phyloP scores from a whole-genome alignment of 2,329 filamentous ascomycete genomes.

The Eurotiales sp. region DNA sequence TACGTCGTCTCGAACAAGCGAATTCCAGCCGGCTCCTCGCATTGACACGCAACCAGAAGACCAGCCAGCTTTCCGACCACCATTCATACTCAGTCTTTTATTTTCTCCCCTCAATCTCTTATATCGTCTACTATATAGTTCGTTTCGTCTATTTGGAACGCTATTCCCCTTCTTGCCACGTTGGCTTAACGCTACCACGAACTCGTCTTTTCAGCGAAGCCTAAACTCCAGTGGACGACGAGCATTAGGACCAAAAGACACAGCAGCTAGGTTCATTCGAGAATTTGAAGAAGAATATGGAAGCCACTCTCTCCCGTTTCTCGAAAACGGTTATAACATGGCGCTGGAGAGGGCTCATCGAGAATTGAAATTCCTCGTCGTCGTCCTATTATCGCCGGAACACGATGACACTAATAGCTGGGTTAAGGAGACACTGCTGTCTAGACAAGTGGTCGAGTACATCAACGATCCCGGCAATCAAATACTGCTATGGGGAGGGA shows the following conservation, averaged over 20 bases:
- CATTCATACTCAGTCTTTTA: conserved; percentile 71
- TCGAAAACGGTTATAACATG: conserved; percentile 86
- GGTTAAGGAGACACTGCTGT: conserved; percentile 75
- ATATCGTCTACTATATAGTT: conserved; percentile 65
- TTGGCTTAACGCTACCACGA: conserved; percentile 43
- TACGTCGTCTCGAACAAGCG: conserved; percentile 29
- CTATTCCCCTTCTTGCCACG: conserved; percentile 78
- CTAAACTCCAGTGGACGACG: conserved; percentile 66
- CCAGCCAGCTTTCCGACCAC: conserved; percentile 64
- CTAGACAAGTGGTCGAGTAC: conserved; percentile 68
- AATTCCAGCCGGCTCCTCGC: conserved; percentile 70
- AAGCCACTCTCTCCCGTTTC: conserved; percentile 62
- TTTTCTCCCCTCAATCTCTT: conserved; percentile 78
- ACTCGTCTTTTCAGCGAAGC: conserved; percentile 44
- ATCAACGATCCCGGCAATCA: conserved; percentile 72
- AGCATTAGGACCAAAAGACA: conserved; percentile 78
- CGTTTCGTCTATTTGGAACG: conserved; percentile 69
- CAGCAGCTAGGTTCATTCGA: conserved; percentile 79
- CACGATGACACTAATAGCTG: conserved; percentile 88
- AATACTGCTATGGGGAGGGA: conserved; percentile 87
- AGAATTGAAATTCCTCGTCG: conserved; percentile 86
- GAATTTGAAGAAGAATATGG: conserved; percentile 96
- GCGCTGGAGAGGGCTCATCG: conserved; percentile 85
- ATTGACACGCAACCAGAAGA: conserved; percentile 71
- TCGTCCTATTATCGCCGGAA: conserved; percentile 83